Evolutionary conservation across 2,329 filamentous ascomycete species (phyloP).

Genomic region (Myrmaecium sp.): DNA sequence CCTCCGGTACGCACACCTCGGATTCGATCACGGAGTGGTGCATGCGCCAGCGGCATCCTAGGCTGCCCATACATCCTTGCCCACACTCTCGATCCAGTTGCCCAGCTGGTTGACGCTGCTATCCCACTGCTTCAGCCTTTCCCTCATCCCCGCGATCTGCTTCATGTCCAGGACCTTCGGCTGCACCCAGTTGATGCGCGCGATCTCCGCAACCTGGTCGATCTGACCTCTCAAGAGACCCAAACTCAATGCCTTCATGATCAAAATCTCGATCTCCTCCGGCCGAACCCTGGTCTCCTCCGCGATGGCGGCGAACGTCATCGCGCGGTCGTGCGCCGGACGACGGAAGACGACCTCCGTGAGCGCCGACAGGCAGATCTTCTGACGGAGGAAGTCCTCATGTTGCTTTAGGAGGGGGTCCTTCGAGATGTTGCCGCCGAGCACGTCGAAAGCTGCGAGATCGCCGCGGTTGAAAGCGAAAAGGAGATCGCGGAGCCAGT

Average conservation of each 20-base stretch:
- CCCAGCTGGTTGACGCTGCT: slow-evolving; percentile 88
- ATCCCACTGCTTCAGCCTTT: slow-evolving; percentile 83
- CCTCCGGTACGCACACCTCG: too few species aligned
- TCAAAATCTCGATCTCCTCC: slow-evolving; percentile 89
- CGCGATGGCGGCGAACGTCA: slow-evolving; percentile 79
- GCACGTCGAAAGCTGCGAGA: slow-evolving; percentile 66
- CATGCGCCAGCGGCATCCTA: too few species aligned
- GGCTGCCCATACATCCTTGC: slow-evolving; percentile 91
- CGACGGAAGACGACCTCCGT: slow-evolving; percentile 94
- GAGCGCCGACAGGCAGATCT: slow-evolving; percentile 91
- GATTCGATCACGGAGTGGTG: too few species aligned
- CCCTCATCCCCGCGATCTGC: slow-evolving; percentile 86
- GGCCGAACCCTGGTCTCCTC: slow-evolving; percentile 82
- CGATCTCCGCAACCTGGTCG: slow-evolving; percentile 87
- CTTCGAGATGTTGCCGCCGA: slow-evolving; percentile 64
- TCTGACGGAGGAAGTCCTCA: slow-evolving; percentile 75
- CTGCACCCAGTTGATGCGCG: slow-evolving; percentile 96
- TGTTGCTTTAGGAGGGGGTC: slow-evolving; percentile 67
- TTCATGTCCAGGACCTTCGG: slow-evolving; percentile 92
- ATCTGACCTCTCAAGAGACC: slow-evolving; percentile 83
- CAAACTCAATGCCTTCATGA: slow-evolving; percentile 97
- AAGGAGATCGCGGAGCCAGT: slow-evolving; percentile 88
- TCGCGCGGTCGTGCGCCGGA: slow-evolving; percentile 84
- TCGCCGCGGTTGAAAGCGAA: slow-evolving; percentile 97
- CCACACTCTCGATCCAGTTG: slow-evolving; percentile 89